These are phyloP conservation scores for Nepenthes alata DNA, from an alignment of 179 eudicot genomes.

Conservation along the genomic window DNA sequence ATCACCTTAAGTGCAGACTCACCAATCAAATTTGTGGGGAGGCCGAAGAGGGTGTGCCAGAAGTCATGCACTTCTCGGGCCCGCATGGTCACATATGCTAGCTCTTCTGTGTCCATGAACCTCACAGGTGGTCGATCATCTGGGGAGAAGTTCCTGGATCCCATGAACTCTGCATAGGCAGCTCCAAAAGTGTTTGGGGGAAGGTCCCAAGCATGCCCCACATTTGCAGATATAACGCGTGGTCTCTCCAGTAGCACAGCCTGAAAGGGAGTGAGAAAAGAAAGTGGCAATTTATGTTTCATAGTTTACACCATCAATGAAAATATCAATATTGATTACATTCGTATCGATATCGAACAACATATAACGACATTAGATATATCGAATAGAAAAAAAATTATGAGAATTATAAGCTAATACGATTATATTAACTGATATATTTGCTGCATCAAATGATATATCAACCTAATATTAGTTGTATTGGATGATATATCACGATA, in stretches of 20 bases:
- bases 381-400: no score
- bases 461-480: no score
- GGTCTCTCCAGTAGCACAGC: conserved; percentile 66
- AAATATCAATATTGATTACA: no score
- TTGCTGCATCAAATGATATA: no score
- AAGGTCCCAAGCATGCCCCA: conserved; percentile 86
- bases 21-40: conserved; percentile 86
- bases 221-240: conserved; percentile 68
- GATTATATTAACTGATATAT: no score
- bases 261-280: conserved; percentile 20
- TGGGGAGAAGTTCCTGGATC: conserved; percentile 90
- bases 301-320: no score
- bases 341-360: no score
- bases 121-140: conserved; percentile 90
- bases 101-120: conserved; percentile 88
- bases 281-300: no score
- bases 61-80: conserved; percentile 95
- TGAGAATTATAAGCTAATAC: no score
- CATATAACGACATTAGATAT: no score
- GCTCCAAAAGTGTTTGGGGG: conserved; percentile 92
- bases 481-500: no score
- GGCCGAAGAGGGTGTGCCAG: conserved; percentile 90
- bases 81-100: conserved; percentile 81
- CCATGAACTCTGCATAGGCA: conserved; percentile 94
- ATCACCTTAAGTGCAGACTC: conserved; percentile 91